Evolutionary conservation across 2,329 filamentous ascomycete genomes (phyloP).

Genomic region (Alternaria sp.): DNA sequence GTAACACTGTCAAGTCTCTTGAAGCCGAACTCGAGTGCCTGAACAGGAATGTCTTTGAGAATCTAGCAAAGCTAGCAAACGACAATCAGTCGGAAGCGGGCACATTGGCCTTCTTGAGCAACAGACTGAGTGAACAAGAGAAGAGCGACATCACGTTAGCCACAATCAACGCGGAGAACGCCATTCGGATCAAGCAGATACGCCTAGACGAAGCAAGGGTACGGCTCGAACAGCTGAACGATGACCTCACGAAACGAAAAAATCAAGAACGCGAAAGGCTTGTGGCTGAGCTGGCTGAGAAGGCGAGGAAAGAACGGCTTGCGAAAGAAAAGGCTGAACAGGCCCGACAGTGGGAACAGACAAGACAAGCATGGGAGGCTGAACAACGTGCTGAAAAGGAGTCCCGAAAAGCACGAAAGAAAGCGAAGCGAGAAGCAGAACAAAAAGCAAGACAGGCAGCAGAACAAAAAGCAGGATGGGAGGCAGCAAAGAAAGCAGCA

Average conservation of each 20-base stretch:
- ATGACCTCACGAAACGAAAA: background rate
- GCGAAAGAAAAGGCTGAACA: background rate
- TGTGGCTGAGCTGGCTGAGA: background rate
- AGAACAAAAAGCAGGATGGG: background rate
- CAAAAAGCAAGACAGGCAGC: too few species aligned
- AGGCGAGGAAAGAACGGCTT: background rate
- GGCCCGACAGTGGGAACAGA: background rate
- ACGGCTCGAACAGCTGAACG: background rate
- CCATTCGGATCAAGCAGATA: background rate
- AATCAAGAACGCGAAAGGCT: background rate
- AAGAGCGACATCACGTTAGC: background rate
- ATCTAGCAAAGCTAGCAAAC: background rate
- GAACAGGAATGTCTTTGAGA: background rate
- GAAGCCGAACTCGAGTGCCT: background rate
- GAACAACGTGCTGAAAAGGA: background rate
- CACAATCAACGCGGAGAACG: background rate
- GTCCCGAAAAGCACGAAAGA: background rate
- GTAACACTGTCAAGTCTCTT: background rate
- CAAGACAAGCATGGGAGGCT: background rate
- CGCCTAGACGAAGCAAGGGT: background rate
- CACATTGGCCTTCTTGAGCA: background rate
- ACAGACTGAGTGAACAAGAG: slow-evolving; percentile 1
- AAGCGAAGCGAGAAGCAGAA: background rate
- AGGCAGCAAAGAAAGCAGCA: background rate
- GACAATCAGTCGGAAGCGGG: background rate